Base-by-base conservation (phyloP, 1,284 basidiomycete species). In the Coniferiporia sulphurascens region DNA sequence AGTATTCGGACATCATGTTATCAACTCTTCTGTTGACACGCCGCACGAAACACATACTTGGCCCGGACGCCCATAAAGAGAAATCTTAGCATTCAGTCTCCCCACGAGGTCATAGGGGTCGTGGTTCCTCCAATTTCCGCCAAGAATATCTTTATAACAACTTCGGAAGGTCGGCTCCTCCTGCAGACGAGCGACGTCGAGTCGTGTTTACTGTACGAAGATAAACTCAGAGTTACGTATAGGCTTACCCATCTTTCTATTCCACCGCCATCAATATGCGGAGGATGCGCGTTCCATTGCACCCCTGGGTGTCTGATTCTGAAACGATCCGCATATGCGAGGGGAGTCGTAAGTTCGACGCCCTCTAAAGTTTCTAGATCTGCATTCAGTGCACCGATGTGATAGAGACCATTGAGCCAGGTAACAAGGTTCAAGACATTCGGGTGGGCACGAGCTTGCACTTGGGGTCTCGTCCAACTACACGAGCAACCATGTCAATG, bases 281-380 rank as follows among this genome's bases (percentile, higher is more conserved):
- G 89, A 2, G 85, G 84, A 58, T 89, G 86, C 4, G 75, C 67
- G 5, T 78, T 76, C 81, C 92, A 93, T 51, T 76, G 68, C 19
- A 77, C 72, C 2, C 91, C 91, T 0, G 92, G 87, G 61, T 86
- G 84, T 34, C 93, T 81, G 62, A 95, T 92, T 5, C 91, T 81
- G 69, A 95, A 85, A 19, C 93, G 78, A 70, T 95, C 93, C 0
- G 86, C 89, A 65, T 95, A 95, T 27, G 76, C 82, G 54, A 95
- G 75, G 7, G 91, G 86, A 1, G 81, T 81, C 3, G 76, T 74
- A 35, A 92, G 76, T 59, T 89, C 86, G 15, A 92, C 85, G 15
- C 81, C 79, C 12, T 82, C 76, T 1, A 77, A 64, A 34, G 55
- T 15, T 9, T 60, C 58, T 4, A 34, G 46, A 44, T 73, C 70